Conservation (phyloP, 1,139 yeast species). For the Candida tetrigidarum region DNA sequence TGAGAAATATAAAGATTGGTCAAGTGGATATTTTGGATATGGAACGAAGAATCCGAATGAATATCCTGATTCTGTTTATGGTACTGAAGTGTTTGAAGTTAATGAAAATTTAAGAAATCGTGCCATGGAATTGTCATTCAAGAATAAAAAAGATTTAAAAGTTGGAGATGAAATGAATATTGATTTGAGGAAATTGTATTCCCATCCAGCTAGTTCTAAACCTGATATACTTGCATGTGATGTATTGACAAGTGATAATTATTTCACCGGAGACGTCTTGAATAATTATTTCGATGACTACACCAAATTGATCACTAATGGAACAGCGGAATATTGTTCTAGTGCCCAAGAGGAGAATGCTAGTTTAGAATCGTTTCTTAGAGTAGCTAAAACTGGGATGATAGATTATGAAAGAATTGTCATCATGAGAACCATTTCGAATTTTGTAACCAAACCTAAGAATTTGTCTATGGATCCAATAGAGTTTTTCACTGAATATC, state of each 20-base stretch:
- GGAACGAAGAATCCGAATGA: conserved; percentile 54
- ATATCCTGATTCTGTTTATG: conserved; percentile 61
- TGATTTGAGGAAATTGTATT: conserved; percentile 51
- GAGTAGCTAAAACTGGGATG: conserved; percentile 58
- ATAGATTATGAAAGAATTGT: conserved; percentile 62
- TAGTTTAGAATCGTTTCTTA: conserved; percentile 60
- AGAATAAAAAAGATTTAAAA: conserved; percentile 34
- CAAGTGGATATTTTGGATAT: conserved; percentile 61
- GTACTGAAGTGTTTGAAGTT: conserved; percentile 68
- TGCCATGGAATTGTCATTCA: conserved; percentile 55
- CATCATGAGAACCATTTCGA: conserved; percentile 66
- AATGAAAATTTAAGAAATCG: conserved; percentile 62
- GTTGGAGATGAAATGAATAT: conserved; percentile 51
- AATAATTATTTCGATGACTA: conserved; percentile 54
- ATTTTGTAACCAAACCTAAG: conserved; percentile 62
- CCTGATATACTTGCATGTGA: conserved; percentile 62
- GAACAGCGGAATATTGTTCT: conserved; percentile 61
- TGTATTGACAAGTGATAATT: conserved; percentile 62
- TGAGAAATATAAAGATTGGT: conserved; percentile 57
- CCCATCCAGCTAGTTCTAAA: conserved; percentile 50
- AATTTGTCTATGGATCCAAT: conserved; percentile 39
- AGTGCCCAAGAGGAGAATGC: conserved; percentile 77
- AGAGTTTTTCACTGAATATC: conserved; percentile 52
- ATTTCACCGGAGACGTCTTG: conserved; percentile 58
- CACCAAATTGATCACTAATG: conserved; percentile 57